A percentile compares a stretch with the other conserved stretches of the same genome.
Conservation (phyloP, 129 eudicot genomes). For the Rutidosis leptorrhynchoides region DNA sequence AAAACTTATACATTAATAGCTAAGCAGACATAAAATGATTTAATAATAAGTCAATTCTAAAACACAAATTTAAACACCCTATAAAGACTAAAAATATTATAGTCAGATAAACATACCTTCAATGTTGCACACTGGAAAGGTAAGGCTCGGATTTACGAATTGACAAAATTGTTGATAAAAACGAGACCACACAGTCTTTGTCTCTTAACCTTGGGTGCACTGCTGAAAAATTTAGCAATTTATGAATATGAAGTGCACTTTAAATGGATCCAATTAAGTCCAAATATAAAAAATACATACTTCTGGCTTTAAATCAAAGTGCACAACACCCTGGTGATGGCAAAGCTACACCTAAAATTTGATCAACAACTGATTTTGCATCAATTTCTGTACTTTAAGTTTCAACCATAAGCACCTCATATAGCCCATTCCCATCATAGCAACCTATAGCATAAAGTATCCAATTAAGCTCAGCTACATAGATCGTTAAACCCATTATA, state of each 20-base stretch:
- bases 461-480: too few relatives aligned
- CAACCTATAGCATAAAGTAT: too few relatives aligned
- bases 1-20: neutral
- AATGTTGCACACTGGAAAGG: conserved; percentile 81
- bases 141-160: conserved; percentile 65
- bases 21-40: neutral
- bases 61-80: neutral
- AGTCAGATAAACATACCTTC: conserved; percentile 43
- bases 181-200: conserved; percentile 53
- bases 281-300: conserved; percentile 29
- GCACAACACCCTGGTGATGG: conserved; percentile 97
- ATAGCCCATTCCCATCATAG: too few relatives aligned
- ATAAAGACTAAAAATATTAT: neutral
- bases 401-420: too few relatives aligned
- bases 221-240: conserved; percentile 32
- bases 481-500: too few relatives aligned
- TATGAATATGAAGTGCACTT: neutral
- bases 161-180: conserved; percentile 67
- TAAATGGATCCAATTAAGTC: neutral
- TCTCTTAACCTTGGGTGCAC: conserved; percentile 94
- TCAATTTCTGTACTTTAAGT: conserved; percentile 74
- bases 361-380: conserved; percentile 76
- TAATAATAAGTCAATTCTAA: neutral
- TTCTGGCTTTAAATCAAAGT: conserved; percentile 98
- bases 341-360: conserved; percentile 59